A percentile compares a stretch with the other conserved stretches of the same genome.
Evolutionary conservation across 2,329 filamentous ascomycete genomes (phyloP).

Genomic region (Cladosporium velox): DNA sequence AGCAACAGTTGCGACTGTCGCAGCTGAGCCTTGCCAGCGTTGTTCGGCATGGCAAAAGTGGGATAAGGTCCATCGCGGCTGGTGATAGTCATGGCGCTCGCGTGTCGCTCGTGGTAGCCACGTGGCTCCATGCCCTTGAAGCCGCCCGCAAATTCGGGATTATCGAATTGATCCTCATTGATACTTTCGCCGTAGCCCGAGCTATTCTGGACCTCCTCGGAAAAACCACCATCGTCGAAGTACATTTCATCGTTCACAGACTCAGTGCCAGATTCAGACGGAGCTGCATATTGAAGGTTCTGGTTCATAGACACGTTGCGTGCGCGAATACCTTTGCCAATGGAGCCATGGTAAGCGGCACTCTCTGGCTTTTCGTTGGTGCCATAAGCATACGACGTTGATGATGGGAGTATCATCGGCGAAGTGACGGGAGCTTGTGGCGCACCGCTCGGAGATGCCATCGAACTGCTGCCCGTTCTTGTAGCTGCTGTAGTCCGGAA

Average conservation of each 20-base stretch:
- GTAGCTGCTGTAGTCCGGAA: not conserved
- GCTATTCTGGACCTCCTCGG: slow-evolving; percentile 1
- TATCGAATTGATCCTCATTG: slow-evolving; percentile 43
- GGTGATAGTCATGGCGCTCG: slow-evolving; percentile 26
- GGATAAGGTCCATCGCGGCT: slow-evolving; percentile 37
- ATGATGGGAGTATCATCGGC: slow-evolving; percentile 2
- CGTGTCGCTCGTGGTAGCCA: slow-evolving; percentile 24
- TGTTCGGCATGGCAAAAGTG: slow-evolving; percentile 35
- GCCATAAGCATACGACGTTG: slow-evolving; percentile 12
- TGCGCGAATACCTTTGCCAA: slow-evolving; percentile 23
- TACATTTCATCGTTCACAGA: slow-evolving; percentile 37
- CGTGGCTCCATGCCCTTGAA: slow-evolving; percentile 16
- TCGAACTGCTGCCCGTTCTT: not conserved
- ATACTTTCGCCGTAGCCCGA: slow-evolving; percentile 25
- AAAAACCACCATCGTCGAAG: slow-evolving; percentile 40
- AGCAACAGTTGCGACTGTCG: slow-evolving; percentile 34
- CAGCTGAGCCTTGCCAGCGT: slow-evolving; percentile 27
- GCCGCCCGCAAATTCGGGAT: slow-evolving; percentile 23
- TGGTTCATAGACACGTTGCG: slow-evolving; percentile 21
- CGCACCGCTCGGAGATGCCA: not conserved
- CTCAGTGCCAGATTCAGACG: not conserved
- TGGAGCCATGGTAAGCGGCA: slow-evolving; percentile 23
- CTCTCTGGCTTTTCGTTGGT: slow-evolving; percentile 21
- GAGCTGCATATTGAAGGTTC: slow-evolving; percentile 23
- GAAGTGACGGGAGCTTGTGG: not conserved